Conservation (phyloP, 2,329 filamentous ascomycete species). For the Penicillium corylophilum region DNA sequence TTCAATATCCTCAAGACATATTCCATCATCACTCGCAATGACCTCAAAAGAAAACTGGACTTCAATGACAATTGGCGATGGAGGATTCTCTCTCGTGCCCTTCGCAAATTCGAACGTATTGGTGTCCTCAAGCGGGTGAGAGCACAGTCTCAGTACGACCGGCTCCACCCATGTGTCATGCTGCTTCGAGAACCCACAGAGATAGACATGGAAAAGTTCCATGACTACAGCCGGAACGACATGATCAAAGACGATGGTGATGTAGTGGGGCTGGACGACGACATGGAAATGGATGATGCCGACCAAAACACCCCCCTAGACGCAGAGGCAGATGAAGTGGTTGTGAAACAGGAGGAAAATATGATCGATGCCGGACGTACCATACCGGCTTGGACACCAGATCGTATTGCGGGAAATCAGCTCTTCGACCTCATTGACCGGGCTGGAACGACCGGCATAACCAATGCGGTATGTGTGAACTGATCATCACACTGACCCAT, state of each 20-base stretch:
- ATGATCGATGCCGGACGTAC: slow-evolving; percentile 36
- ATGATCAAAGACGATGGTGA: slow-evolving; percentile 25
- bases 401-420: slow-evolving; percentile 52
- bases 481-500: not conserved
- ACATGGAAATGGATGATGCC: slow-evolving; percentile 28
- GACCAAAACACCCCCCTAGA: slow-evolving; percentile 7
- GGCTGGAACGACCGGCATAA: slow-evolving; percentile 51
- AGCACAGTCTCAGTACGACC: slow-evolving; percentile 44
- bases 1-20: slow-evolving; percentile 52
- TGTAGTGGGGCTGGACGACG: slow-evolving; percentile 35
- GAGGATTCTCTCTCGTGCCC: slow-evolving; percentile 42
- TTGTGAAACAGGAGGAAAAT: slow-evolving; percentile 21
- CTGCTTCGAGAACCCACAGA: slow-evolving; percentile 43
- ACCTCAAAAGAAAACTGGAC: slow-evolving; percentile 52
- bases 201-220: slow-evolving; percentile 41
- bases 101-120: slow-evolving; percentile 48
- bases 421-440: slow-evolving; percentile 51
- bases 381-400: slow-evolving; percentile 56
- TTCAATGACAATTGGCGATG: slow-evolving; percentile 40
- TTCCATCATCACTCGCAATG: slow-evolving; percentile 52
- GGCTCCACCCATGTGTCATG: slow-evolving; percentile 44
- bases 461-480: slow-evolving; percentile 41
- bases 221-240: slow-evolving; percentile 34
- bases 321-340: slow-evolving; percentile 17
- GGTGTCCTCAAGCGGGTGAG: slow-evolving; percentile 46